These are phyloP conservation scores for Mesembryanthemum crystallinum DNA, from an alignment of 148 eudicot species.

Conservation along the genomic window DNA sequence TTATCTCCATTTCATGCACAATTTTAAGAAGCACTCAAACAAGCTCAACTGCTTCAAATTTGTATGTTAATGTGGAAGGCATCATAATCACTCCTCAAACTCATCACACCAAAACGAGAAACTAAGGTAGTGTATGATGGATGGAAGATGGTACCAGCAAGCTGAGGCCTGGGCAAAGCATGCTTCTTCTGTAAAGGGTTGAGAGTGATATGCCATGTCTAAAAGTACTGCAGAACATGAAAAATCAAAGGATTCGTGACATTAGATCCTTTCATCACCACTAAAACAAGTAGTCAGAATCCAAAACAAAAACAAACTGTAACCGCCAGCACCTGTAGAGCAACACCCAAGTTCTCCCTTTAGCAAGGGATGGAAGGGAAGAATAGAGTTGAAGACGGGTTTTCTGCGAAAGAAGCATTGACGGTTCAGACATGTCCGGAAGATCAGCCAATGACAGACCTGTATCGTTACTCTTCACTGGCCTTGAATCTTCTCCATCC, in stretches of 20 bases:
- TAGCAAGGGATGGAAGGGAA: slow-evolving; percentile 66
- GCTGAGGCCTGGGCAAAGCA: slow-evolving; percentile 72
- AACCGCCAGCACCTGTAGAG: slow-evolving; percentile 70
- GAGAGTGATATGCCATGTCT: slow-evolving; percentile 92
- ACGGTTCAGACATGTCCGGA: slow-evolving; percentile 76
- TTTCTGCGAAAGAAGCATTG: slow-evolving; percentile 65
- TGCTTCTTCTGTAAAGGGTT: slow-evolving; percentile 84
- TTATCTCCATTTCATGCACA: not conserved
- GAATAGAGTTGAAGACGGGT: slow-evolving; percentile 54
- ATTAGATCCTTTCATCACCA: not conserved
- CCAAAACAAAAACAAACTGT: slow-evolving; percentile 1
- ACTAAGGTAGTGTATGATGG: not conserved
- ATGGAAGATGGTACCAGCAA: slow-evolving; percentile 60
- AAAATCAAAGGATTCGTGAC: slow-evolving; percentile 3
- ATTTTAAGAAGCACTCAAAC: not conserved
- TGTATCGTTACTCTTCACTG: slow-evolving; percentile 35
- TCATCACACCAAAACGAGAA: not conserved
- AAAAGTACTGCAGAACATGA: slow-evolving; percentile 71
- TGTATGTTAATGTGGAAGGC: not conserved
- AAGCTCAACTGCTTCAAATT: not conserved
- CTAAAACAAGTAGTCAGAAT: not conserved
- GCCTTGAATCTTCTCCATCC: slow-evolving; percentile 35
- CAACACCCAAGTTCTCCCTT: slow-evolving; percentile 83
- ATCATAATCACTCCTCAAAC: not conserved
- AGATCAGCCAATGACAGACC: slow-evolving; percentile 37